phyloP scores from a whole-genome alignment of 305 asterid species.

The Ilex paraguariensis region DNA sequence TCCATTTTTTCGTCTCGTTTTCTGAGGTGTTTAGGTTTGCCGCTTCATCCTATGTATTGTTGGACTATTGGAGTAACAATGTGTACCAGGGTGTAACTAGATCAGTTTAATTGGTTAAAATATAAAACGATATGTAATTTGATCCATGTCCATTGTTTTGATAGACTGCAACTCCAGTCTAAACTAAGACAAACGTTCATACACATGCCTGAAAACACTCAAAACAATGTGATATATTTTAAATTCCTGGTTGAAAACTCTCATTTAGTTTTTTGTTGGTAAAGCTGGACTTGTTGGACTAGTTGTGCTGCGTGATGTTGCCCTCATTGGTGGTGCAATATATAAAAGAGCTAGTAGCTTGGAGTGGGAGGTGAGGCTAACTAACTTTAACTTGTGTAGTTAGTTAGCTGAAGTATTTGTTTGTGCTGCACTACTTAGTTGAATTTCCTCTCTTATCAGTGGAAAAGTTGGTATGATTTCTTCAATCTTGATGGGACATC shows the following conservation, averaged over 20 bases:
- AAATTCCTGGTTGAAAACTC: background rate
- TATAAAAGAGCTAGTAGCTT: constrained; percentile 73
- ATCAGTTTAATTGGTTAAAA: background rate
- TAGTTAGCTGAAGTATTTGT: background rate
- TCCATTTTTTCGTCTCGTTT: background rate
- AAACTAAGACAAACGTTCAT: background rate
- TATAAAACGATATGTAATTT: background rate
- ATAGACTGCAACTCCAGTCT: background rate
- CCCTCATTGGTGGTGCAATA: constrained; percentile 80
- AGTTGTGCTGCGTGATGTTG: constrained; percentile 77
- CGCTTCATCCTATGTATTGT: too few species aligned
- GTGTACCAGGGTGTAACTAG: too few species aligned
- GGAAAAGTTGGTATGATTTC: constrained; percentile 69
- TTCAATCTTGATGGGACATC: constrained; percentile 70
- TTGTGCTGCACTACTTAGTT: constrained; percentile 12
- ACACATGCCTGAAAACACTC: background rate
- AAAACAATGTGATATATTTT: background rate
- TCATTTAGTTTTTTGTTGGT: constrained; percentile 16
- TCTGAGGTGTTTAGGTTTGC: background rate
- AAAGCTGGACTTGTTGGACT: constrained; percentile 85
- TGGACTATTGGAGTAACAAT: too few species aligned
- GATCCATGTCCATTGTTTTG: background rate
- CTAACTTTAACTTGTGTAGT: constrained; percentile 3
- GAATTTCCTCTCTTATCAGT: constrained; percentile 30
- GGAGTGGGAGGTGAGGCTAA: constrained; percentile 61